Percentiles rank a stretch among this genome's conserved stretches.
Conservation (phyloP, 306 rosid species). For the Oemleria cerasiformis region DNA sequence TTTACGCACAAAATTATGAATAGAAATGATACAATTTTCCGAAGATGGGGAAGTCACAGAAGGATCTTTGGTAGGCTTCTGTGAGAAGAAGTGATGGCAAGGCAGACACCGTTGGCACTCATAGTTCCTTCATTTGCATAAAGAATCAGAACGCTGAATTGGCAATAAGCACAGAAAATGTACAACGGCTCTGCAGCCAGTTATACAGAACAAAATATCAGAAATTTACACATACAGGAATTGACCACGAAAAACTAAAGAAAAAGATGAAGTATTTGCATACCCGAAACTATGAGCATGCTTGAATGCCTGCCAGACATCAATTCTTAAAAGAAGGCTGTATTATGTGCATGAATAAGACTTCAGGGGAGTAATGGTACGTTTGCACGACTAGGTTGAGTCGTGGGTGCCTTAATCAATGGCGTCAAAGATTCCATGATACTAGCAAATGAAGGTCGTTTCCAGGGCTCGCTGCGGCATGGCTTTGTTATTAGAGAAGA, state of each 20-base stretch:
- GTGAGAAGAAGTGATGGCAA: conserved; percentile 36
- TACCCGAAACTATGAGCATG: conserved; percentile 52
- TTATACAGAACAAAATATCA: conserved; percentile 27
- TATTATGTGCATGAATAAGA: conserved; percentile 59
- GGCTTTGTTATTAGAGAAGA: conserved; percentile 20
- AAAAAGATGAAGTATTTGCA: conserved; percentile 4
- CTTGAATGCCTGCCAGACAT: conserved; percentile 45
- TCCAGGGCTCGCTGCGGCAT: conserved; percentile 88
- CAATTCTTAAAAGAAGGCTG: conserved; percentile 46
- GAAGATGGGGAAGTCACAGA: conserved; percentile 22
- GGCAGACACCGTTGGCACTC: conserved; percentile 25
- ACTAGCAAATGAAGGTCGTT: conserved; percentile 83
- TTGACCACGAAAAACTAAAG: not conserved
- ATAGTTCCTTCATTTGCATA: conserved; percentile 40
- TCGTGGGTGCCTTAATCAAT: conserved; percentile 64
- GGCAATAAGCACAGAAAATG: conserved; percentile 46
- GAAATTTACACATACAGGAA: conserved; percentile 16
- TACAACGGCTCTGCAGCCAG: conserved; percentile 64
- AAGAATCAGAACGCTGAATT: conserved; percentile 52
- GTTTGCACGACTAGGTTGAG: conserved; percentile 66
- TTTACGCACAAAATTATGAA: conserved; percentile 52
- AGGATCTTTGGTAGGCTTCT: conserved; percentile 11
- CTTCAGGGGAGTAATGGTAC: conserved; percentile 53
- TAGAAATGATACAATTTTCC: conserved; percentile 38
- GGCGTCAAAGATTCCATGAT: conserved; percentile 88